Evolutionary conservation across 345 rosid genomes (phyloP).

Genomic region (Heritiera littoralis): DNA sequence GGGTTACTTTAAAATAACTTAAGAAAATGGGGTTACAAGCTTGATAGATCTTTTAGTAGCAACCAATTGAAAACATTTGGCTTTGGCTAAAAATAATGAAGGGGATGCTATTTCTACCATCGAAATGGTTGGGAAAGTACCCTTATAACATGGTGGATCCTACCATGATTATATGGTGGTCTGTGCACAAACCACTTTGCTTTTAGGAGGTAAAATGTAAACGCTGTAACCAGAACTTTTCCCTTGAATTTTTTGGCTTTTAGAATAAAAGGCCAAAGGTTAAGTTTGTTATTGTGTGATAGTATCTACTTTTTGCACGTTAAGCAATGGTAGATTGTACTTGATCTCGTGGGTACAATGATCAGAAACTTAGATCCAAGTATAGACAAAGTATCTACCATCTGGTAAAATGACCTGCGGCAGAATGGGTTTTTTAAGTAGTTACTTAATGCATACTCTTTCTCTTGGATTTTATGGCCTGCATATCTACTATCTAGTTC

Average conservation of each 20-base stretch:
- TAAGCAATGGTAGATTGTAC: neutral
- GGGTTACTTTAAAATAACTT: neutral
- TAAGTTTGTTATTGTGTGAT: neutral
- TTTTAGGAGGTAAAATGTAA: neutral
- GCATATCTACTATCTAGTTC: neutral
- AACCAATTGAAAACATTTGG: neutral
- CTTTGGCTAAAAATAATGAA: neutral
- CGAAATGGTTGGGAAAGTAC: neutral
- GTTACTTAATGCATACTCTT: neutral
- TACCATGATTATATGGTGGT: neutral
- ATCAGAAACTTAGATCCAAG: neutral
- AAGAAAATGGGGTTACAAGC: neutral
- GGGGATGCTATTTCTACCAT: neutral
- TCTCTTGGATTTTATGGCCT: neutral
- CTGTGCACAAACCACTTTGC: conserved; percentile 33
- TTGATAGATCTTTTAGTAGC: neutral
- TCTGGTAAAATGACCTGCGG: neutral
- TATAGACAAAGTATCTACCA: neutral
- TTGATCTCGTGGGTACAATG: neutral
- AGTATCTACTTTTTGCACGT: neutral
- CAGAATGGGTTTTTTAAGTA: neutral
- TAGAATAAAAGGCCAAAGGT: neutral
- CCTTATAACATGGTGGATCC: neutral
- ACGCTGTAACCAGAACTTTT: neutral
- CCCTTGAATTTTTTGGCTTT: neutral